These are phyloP conservation scores for Anthracocystis walkeri DNA, from an alignment of 1,284 basidiomycete species.

Conservation along the genomic window DNA sequence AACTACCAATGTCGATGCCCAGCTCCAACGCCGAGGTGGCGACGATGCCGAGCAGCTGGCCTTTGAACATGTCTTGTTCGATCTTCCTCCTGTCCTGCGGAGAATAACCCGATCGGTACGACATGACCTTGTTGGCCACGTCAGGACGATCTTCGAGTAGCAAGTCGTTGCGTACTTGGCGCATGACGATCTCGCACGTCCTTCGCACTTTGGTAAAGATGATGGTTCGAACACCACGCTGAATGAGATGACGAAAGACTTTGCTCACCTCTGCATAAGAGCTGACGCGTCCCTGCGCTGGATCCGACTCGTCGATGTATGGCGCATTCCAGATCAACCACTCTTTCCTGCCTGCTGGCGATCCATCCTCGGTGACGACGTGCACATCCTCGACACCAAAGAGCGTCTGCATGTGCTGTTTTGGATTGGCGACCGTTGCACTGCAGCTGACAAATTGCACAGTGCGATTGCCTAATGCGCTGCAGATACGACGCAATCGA, in stretches of 20 bases:
- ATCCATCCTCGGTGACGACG: constrained; percentile 82
- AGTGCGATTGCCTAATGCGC: constrained; percentile 82
- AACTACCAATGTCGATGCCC: constrained; percentile 87
- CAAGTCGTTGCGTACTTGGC: constrained; percentile 79
- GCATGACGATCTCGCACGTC: constrained; percentile 86
- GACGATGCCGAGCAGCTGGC: constrained; percentile 83
- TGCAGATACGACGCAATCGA: constrained; percentile 79
- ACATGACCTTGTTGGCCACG: constrained; percentile 81
- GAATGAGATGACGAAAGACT: constrained; percentile 84
- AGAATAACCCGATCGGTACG: constrained; percentile 83
- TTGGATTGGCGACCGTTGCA: constrained; percentile 85
- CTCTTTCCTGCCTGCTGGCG: constrained; percentile 82
- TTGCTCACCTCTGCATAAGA: constrained; percentile 80
- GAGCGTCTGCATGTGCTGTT: constrained; percentile 62
- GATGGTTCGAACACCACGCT: constrained; percentile 82
- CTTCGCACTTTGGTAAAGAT: constrained; percentile 89
- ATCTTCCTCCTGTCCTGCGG: constrained; percentile 82
- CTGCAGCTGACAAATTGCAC: constrained; percentile 86
- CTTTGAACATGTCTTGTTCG: constrained; percentile 86
- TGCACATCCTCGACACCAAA: constrained; percentile 76
- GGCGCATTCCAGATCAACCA: constrained; percentile 74
- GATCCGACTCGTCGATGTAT: constrained; percentile 75
- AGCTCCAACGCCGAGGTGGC: constrained; percentile 91
- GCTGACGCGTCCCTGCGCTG: constrained; percentile 75
- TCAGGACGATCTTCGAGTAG: constrained; percentile 81